Conservation (phyloP, 495 filamentous ascomycete species). For the Penicillium samsonianum region DNA sequence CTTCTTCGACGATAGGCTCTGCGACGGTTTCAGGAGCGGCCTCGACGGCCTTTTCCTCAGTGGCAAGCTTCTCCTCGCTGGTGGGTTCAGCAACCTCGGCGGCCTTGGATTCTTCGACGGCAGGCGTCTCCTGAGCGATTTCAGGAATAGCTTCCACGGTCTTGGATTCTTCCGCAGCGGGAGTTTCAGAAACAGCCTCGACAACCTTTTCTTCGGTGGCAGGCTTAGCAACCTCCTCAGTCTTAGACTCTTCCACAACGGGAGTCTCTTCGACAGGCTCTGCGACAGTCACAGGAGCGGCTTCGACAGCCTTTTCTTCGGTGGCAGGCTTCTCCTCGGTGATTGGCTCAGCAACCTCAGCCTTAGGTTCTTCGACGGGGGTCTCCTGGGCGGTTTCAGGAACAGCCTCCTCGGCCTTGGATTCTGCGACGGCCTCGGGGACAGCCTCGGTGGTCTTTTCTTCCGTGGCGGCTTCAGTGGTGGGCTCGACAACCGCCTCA, state of each 20-base stretch:
- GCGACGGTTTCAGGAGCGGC: neutral
- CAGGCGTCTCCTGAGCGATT: constrained; percentile 1
- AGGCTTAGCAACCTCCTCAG: constrained; percentile 4
- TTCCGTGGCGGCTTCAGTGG: constrained; percentile 1
- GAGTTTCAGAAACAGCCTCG: constrained; percentile 10
- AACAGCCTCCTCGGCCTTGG: constrained; percentile 10
- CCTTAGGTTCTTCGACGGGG: constrained; percentile 14
- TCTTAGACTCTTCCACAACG: constrained; percentile 3
- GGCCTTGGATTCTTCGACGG: constrained; percentile 3
- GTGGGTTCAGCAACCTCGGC: neutral
- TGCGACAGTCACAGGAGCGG: constrained; percentile 10
- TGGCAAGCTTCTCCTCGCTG: neutral
- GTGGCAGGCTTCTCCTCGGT: constrained; percentile 16
- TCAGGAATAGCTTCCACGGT: constrained; percentile 9
- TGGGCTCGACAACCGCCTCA: constrained; percentile 5
- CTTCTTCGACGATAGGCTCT: neutral
- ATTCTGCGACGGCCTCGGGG: constrained; percentile 8
- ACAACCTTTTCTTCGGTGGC: constrained; percentile 1
- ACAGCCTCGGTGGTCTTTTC: constrained; percentile 8
- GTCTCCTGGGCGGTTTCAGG: constrained; percentile 3
- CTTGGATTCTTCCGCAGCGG: constrained; percentile 8
- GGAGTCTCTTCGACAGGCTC: constrained; percentile 13
- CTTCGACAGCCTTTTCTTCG: constrained; percentile 1
- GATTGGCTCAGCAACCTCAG: constrained; percentile 15
- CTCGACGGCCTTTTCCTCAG: constrained; percentile 1